Conservation (phyloP, 495 filamentous ascomycete species). For the Tirmania nivea region DNA sequence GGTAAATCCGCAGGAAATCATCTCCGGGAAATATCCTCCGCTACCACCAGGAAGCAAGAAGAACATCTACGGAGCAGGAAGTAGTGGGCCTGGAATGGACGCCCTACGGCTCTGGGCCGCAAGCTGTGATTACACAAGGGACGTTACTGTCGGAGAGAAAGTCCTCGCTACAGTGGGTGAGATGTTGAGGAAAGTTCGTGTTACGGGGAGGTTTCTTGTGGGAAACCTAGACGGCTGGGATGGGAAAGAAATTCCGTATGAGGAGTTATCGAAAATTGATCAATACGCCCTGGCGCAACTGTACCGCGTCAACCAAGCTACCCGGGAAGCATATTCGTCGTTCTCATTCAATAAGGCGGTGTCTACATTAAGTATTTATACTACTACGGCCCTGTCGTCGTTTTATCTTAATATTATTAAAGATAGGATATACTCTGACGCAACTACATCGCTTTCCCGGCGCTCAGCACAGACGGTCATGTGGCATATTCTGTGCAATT, state of each 20-base stretch:
- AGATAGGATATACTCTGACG: constrained; percentile 68
- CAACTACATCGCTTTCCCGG: constrained; percentile 31
- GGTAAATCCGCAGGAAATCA: constrained; percentile 59
- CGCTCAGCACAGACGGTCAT: constrained; percentile 43
- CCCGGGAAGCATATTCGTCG: constrained; percentile 38
- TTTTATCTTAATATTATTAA: constrained; percentile 89
- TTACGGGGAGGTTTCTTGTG: constrained; percentile 68
- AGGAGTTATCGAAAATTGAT: constrained; percentile 31
- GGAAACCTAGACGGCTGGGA: constrained; percentile 51
- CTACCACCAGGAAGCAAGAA: constrained; percentile 1
- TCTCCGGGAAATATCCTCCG: constrained; percentile 34
- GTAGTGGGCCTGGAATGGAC: constrained; percentile 39
- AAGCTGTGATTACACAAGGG: constrained; percentile 70
- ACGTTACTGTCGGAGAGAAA: constrained; percentile 55
- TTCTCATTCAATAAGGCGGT: constrained; percentile 70
- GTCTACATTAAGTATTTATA: constrained; percentile 50
- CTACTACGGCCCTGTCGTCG: constrained; percentile 61
- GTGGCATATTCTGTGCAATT: constrained; percentile 41
- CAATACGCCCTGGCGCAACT: constrained; percentile 60
- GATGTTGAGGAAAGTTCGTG: constrained; percentile 61
- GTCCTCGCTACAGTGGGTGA: constrained; percentile 54
- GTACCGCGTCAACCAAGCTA: constrained; percentile 33
- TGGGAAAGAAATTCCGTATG: constrained; percentile 21
- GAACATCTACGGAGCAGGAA: neutral
- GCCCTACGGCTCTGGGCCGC: constrained; percentile 84